Base-by-base conservation (phyloP, 805 yeast genomes). In the Candida peoriensis region DNA sequence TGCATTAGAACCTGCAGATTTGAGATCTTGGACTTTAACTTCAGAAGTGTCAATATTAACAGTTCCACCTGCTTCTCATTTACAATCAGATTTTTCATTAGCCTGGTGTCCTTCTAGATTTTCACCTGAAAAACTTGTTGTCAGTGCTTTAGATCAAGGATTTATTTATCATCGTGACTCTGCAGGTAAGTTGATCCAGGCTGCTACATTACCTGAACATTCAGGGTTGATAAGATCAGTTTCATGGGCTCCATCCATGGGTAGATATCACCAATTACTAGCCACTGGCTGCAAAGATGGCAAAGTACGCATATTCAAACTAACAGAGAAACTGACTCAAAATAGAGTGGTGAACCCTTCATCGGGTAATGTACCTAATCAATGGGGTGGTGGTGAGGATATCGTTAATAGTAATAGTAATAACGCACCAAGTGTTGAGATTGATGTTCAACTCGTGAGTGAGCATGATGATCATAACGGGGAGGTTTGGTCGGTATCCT, bases 271-370 rank as follows among this genome's bases (percentile, higher is more conserved):
- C 55, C 95, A 90, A 48, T 64, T 89, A 31, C 68, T 93, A 28
- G 97, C 99, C 1, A 90, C 97, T 0, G 97, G 94, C 5, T 88
- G 96, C 55, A 88, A 88, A 56, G 99, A 93, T 57, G 98, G 97
- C 1, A 76, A 68, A 50, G 88, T 93, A 9, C 73, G 97, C 34
- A 80, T 93, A 3, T 90, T 81, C 68, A 85, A 83, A 57, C 66
- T 88, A 6, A 65, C 67, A 4, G 88, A 80, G 40, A 45, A 52
- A 21, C 37, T 50, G 5, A 10, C 30, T 5, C 34, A 33, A 10
- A 21, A 26, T 15, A 25, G 25, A 21, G n/a, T n/a, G n/a, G n/a
- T n/a, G n/a, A n/a, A n/a, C n/a, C n/a, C n/a, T n/a, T n/a, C n/a
- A n/a, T n/a, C n/a, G n/a, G n/a, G n/a, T n/a, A n/a, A n/a, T n/a